Percentiles rank a stretch among this genome's conserved stretches.
These are phyloP conservation scores for Escovopsis weberi DNA, from an alignment of 2,329 filamentous ascomycete species.

Conservation along the genomic window DNA sequence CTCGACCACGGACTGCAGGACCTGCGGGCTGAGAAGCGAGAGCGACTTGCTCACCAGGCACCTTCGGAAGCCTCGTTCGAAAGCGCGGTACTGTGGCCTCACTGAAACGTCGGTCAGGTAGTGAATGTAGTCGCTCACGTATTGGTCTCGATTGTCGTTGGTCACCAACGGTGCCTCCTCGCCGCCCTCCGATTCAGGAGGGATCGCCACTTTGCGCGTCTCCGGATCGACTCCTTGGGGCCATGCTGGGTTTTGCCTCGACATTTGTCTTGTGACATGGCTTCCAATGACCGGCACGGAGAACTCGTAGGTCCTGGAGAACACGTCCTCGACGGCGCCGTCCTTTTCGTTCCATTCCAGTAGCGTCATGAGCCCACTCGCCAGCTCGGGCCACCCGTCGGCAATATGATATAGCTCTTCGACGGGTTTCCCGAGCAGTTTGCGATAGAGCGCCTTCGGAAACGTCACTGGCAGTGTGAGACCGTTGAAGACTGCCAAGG, in stretches of 20 bases:
- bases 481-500: slow-evolving; percentile 84
- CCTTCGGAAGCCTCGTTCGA: slow-evolving; percentile 63
- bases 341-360: slow-evolving; percentile 62
- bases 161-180: slow-evolving; percentile 61
- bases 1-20: slow-evolving; percentile 68
- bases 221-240: slow-evolving; percentile 32
- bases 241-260: slow-evolving; percentile 28
- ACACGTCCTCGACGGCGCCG: slow-evolving; percentile 67
- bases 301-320: slow-evolving; percentile 77
- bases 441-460: slow-evolving; percentile 69
- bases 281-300: slow-evolving; percentile 47
- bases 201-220: slow-evolving; percentile 8
- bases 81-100: slow-evolving; percentile 62
- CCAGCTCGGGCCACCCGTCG: slow-evolving; percentile 77
- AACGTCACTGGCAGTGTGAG: slow-evolving; percentile 84
- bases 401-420: slow-evolving; percentile 60
- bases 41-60: slow-evolving; percentile 60
- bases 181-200: background rate
- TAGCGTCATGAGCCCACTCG: slow-evolving; percentile 57
- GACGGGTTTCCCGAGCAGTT: slow-evolving; percentile 56
- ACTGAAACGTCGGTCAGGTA: slow-evolving; percentile 73
- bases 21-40: slow-evolving; percentile 52
- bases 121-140: slow-evolving; percentile 69
- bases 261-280: slow-evolving; percentile 44
- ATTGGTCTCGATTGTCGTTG: slow-evolving; percentile 60